These are phyloP conservation scores for Andrographis paniculata DNA, from an alignment of 305 asterid species.

Conservation along the genomic window DNA sequence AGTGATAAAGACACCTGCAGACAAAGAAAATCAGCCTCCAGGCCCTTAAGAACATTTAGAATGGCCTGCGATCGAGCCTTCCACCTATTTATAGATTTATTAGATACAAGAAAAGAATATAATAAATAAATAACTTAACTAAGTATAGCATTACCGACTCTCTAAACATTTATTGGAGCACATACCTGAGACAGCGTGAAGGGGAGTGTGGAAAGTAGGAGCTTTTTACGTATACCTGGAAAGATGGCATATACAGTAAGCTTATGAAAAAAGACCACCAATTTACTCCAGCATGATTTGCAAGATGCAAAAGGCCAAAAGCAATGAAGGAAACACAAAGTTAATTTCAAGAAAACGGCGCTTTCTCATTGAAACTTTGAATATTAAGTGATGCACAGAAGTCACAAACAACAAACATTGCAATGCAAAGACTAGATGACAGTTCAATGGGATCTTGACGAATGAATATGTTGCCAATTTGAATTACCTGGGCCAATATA, in stretches of 20 bases:
- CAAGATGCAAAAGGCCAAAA: not conserved
- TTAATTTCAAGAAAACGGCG: not conserved
- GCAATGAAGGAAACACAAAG: constrained; percentile 1
- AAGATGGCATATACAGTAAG: not conserved
- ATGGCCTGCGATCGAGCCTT: constrained; percentile 77
- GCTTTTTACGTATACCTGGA: constrained; percentile 76
- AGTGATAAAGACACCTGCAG: constrained; percentile 50
- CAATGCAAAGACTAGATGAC: not conserved
- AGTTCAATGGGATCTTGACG: not conserved
- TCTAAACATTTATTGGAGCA: constrained; percentile 5
- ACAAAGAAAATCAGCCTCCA: constrained; percentile 77
- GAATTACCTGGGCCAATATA: constrained; percentile 77
- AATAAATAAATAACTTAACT: too few species aligned
- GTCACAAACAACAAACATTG: not conserved
- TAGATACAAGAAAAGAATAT: constrained; percentile 4
- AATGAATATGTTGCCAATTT: constrained; percentile 2
- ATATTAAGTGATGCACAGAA: not conserved
- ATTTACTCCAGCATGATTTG: not conserved
- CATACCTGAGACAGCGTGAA: constrained; percentile 67
- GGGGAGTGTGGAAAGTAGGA: constrained; percentile 76
- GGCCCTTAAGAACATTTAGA: constrained; percentile 55
- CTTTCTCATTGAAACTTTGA: not conserved
- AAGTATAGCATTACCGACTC: constrained; percentile 4
- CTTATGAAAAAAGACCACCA: not conserved
- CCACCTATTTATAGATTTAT: constrained; percentile 50